Conservation (phyloP, 495 filamentous ascomycete species). For the Parachaetomium inaequale region DNA sequence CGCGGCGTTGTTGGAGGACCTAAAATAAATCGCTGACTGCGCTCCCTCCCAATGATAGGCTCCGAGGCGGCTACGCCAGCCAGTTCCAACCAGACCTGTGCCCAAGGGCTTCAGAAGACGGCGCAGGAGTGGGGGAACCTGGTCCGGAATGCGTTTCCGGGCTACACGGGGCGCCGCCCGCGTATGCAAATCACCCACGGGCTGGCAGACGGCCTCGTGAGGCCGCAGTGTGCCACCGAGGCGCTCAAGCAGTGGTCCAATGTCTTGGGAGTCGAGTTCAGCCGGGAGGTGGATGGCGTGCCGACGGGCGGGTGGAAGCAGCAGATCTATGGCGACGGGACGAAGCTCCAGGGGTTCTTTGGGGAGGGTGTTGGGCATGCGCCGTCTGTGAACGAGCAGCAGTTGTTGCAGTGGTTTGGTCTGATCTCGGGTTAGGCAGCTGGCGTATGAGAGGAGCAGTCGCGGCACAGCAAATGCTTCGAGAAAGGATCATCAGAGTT, state of each 20-base stretch:
- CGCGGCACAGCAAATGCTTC: background rate
- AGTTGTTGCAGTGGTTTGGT: conserved; percentile 40
- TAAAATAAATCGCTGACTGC: background rate
- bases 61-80: conserved; percentile 33
- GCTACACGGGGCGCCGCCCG: conserved; percentile 51
- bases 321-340: conserved; percentile 44
- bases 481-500: background rate
- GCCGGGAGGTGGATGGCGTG: conserved; percentile 34
- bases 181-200: conserved; percentile 58
- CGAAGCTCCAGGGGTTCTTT: conserved; percentile 45
- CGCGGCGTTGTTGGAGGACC: too few relatives aligned
- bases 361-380: conserved; percentile 49
- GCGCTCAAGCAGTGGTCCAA: conserved; percentile 57
- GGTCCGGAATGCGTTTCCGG: conserved; percentile 50
- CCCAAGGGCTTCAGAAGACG: conserved; percentile 47
- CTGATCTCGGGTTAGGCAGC: conserved; percentile 14
- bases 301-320: conserved; percentile 42
- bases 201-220: conserved; percentile 47
- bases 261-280: conserved; percentile 42
- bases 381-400: conserved; percentile 40
- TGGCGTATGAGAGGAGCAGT: background rate
- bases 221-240: conserved; percentile 49
- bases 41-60: conserved; percentile 10
- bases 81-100: conserved; percentile 50
- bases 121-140: conserved; percentile 49